These are phyloP conservation scores for Rhodotorula toruloides DNA, from an alignment of 768 basidiomycete genomes.

Conservation along the genomic window DNA sequence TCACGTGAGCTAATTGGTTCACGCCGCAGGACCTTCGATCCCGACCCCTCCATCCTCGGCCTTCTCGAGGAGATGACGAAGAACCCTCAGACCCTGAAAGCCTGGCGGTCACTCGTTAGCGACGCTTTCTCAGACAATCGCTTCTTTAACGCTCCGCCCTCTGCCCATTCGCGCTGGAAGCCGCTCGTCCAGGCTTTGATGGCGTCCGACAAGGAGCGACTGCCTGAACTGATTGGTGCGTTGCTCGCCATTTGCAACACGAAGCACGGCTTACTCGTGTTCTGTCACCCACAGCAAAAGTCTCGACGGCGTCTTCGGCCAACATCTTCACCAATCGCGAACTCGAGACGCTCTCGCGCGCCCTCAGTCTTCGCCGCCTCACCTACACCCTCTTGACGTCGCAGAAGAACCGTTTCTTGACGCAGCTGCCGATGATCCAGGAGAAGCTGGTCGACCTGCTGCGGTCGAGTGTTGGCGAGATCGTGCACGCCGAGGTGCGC, in stretches of 20 bases:
- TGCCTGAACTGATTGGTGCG: slow-evolving; percentile 77
- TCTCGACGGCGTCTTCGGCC: slow-evolving; percentile 78
- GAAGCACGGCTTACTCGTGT: not conserved
- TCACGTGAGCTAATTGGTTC: not conserved
- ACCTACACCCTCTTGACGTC: slow-evolving; percentile 80
- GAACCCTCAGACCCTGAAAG: slow-evolving; percentile 63
- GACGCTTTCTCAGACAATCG: slow-evolving; percentile 81
- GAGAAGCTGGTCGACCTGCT: slow-evolving; percentile 93
- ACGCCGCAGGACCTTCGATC: slow-evolving; percentile 63
- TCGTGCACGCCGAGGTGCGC: slow-evolving; percentile 81
- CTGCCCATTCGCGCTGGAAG: slow-evolving; percentile 63
- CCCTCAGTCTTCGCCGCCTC: slow-evolving; percentile 76
- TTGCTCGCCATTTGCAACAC: not conserved
- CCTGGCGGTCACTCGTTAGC: slow-evolving; percentile 72
- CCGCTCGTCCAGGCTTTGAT: slow-evolving; percentile 72
- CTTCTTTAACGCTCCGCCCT: slow-evolving; percentile 70
- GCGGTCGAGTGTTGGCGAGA: slow-evolving; percentile 64
- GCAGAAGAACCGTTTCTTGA: slow-evolving; percentile 85
- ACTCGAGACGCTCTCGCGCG: slow-evolving; percentile 81
- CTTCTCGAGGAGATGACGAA: slow-evolving; percentile 73
- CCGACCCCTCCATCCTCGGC: slow-evolving; percentile 62
- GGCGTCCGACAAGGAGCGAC: slow-evolving; percentile 76
- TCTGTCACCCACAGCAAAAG: slow-evolving; percentile 43
- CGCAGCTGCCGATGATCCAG: slow-evolving; percentile 85
- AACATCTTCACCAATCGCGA: slow-evolving; percentile 96